Conservation (phyloP, 805 yeast genomes). For the Sugiyamaella floridensis region DNA sequence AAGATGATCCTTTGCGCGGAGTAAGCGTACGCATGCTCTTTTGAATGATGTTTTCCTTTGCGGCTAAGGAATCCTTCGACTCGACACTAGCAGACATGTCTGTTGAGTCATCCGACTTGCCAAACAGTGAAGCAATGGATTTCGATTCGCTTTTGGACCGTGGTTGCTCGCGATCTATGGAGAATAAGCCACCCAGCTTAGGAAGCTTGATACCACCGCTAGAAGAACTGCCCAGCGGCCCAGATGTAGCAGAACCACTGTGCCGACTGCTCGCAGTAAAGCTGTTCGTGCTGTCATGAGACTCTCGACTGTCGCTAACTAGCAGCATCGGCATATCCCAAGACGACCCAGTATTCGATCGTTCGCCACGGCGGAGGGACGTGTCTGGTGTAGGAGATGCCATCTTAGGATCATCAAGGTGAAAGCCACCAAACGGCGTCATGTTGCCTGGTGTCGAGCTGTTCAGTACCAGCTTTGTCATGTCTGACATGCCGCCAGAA, state of each 20-base stretch:
- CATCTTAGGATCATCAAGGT: not conserved
- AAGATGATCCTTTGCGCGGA: conserved; percentile 10
- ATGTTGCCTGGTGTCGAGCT: not conserved
- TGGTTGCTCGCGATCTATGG: conserved; percentile 9
- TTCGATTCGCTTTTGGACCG: conserved; percentile 13
- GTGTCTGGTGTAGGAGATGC: not conserved
- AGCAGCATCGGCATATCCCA: conserved; percentile 8
- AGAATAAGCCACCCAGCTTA: conserved; percentile 18
- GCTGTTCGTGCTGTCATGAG: conserved; percentile 3
- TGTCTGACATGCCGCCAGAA: not conserved
- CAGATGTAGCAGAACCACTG: not conserved
- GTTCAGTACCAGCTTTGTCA: not conserved
- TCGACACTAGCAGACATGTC: conserved; percentile 10
- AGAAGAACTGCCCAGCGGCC: not conserved
- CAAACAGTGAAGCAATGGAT: conserved; percentile 20
- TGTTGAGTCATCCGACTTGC: conserved; percentile 10
- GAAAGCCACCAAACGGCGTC: not conserved
- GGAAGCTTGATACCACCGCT: conserved; percentile 11
- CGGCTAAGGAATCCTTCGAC: conserved; percentile 10
- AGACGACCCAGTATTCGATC: not conserved
- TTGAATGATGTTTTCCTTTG: conserved; percentile 17
- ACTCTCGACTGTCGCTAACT: conserved; percentile 5
- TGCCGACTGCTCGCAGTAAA: conserved; percentile 4
- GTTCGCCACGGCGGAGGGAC: not conserved
- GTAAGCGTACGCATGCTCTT: conserved; percentile 22